A percentile compares a stretch with the other conserved stretches of the same genome.
Evolutionary conservation across 177 flowering plant species (phyloP).

Genomic region (Vitis hybrid): DNA sequence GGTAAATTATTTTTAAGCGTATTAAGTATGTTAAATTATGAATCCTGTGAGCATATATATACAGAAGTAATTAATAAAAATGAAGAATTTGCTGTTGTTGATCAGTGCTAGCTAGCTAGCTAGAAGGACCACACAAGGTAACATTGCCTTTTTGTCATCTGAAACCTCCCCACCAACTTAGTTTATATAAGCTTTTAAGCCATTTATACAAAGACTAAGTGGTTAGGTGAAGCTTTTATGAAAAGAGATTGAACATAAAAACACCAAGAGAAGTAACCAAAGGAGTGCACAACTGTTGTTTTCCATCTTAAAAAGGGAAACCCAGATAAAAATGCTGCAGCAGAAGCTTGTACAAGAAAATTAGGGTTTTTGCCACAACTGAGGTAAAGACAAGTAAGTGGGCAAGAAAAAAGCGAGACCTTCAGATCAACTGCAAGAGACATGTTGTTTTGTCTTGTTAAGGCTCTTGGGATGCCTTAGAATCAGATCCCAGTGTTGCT

Average conservation of each 20-base stretch:
- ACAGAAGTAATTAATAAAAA: too few species aligned
- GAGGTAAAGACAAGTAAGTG: constrained; percentile 2
- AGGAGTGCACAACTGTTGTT: background rate
- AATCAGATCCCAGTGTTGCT: background rate
- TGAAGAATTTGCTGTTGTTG: background rate
- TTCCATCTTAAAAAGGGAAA: background rate
- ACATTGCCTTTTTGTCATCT: background rate
- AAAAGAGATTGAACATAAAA: background rate
- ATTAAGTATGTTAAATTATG: too few species aligned
- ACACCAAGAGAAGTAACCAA: background rate
- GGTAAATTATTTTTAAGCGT: too few species aligned
- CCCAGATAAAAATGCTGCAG: background rate
- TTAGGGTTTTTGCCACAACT: background rate
- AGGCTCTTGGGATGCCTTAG: background rate
- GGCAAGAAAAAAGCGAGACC: background rate
- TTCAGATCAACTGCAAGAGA: background rate
- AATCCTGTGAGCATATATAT: too few species aligned
- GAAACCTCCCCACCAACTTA: background rate
- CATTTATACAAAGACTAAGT: background rate
- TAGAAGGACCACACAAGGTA: background rate
- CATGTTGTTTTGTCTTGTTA: constrained; percentile 3
- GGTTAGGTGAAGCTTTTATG: constrained; percentile 14
- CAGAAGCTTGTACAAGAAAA: background rate
- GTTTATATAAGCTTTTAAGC: background rate
- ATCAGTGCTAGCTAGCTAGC: background rate